Base-by-base conservation (phyloP, 495 filamentous ascomycete genomes). In the Talaromyces proteolyticus region DNA sequence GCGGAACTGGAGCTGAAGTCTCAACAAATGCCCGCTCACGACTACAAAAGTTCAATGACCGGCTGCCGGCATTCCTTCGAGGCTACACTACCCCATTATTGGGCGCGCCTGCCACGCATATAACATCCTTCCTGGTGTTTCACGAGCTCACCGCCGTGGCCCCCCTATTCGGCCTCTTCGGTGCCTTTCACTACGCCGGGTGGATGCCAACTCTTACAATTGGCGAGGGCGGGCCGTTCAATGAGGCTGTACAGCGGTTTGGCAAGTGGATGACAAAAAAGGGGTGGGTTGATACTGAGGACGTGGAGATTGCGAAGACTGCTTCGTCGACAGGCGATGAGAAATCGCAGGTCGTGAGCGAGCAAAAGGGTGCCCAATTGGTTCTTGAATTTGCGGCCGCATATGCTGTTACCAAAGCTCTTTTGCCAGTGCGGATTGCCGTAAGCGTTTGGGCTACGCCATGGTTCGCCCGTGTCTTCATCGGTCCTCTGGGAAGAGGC, bases 141-240 rank as follows among this genome's bases (percentile, higher is more conserved):
- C 93, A 98, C 73, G 93, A 98, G 63, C 51, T 94, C 25, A 96
- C 93, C 0, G 93, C 93, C 16, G 65, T 96, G 12, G 53, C 90
- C 3, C 91, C 93, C 0, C 65, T 97, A 0, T 62, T 91, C 22
- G 87, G 82, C 0, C 75, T 98, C 0, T 80, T 85, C 10, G 86
- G 75, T 5, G 53, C 78, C 1, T 95, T 98, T 61, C 88, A 96
- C 63, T 86, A 87, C 55, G 77, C 76, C 3, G 66, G 77, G 50
- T 84, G 82, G 78, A 69, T 87, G 37, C 87, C 65, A 34, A 77
- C 66, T 42, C 72, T 65, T 21, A 63, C 79, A 17, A 68, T 70
- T n/a, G 75, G 74, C 42, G 70, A 71, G 0, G 62, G 60, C 47
- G 61, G 59, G 40, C 60, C 64, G 2, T 76, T 82, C 7, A 65